Base-by-base conservation (phyloP, 2,329 filamentous ascomycete genomes). In the Aspergillus proliferans region DNA sequence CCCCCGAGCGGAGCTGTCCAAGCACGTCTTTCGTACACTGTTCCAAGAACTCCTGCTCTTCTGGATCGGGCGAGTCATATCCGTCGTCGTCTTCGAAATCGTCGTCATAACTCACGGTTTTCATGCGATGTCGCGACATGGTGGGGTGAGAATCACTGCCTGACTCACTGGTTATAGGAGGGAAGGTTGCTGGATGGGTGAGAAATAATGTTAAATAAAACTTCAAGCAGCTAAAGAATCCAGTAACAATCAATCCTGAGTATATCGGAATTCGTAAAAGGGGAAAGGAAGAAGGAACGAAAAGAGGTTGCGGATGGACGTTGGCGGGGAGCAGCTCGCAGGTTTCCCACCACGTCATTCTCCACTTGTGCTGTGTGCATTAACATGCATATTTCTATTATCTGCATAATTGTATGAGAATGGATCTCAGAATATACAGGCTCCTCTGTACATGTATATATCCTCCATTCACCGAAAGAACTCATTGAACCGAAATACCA, bases 11-110 rank as follows among this genome's bases (percentile, higher is more conserved):
- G n/a, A 95, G 74, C 7, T 79, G 77, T 52, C 76, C 75, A 50
- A 81, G 78, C 33, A 94, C 86, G 55, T 84, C 77, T 36, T 77
- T 74, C 1, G 85, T 88, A 45, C 84, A 85, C 36, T 80, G 69
- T 36, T 78, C 77, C 79, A 94, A 80, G 52, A 79, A 73, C 55
- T 78, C 76, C 63, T 69, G 65, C 52, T 74, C 72, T 56, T 73
- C 70, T 7, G 69, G 66, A 34, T 72, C 70, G 7, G 67, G 58
- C n/a, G 66, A 67, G 15, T 69, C 66, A 18, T 71, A 70, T 30
- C 69, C 69, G 30, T 73, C 69, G 9, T 69, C 65, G 28, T 67
- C 62, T 21, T 70, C 60, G 18, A 51, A 56, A 15, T 65, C 71
- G 14, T 72, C 69, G 24, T 73, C 70, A 51, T 70, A 70, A 28